Evolutionary conservation across 805 yeast species (phyloP).

Genomic region (Ogataea zsoltii): DNA sequence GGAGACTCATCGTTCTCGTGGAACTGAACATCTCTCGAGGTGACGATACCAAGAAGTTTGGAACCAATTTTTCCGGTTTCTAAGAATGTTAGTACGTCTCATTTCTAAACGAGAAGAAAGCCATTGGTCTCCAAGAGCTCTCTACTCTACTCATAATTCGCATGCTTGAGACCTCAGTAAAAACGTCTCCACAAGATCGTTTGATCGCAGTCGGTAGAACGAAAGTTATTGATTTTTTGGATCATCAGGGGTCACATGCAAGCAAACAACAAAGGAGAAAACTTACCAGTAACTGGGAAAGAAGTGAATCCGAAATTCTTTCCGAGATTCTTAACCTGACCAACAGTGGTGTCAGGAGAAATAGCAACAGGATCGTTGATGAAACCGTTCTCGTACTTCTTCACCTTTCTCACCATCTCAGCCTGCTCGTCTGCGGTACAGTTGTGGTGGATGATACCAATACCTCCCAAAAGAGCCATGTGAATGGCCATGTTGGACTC

Average conservation of each 20-base stretch:
- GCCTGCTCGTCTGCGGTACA: slow-evolving; percentile 97
- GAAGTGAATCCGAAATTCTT: slow-evolving; percentile 86
- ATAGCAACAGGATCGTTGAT: slow-evolving; percentile 92
- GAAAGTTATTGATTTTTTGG: slow-evolving; percentile 77
- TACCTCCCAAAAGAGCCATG: slow-evolving; percentile 98
- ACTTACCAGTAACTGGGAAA: slow-evolving; percentile 99
- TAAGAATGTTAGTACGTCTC: slow-evolving; percentile 37
- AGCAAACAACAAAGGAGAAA: slow-evolving; percentile 6
- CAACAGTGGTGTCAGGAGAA: slow-evolving; percentile 73
- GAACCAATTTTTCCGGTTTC: slow-evolving; percentile 86
- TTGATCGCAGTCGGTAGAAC: slow-evolving; percentile 98
- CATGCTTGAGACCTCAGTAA: slow-evolving; percentile 5
- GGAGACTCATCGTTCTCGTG: slow-evolving; percentile 66
- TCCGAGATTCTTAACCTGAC: slow-evolving; percentile 74
- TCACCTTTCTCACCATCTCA: slow-evolving; percentile 95
- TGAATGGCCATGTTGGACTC: slow-evolving; percentile 97
- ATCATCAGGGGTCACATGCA: slow-evolving; percentile 50
- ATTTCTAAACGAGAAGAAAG: too few relatives aligned
- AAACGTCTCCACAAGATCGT: slow-evolving; percentile 90
- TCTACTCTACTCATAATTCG: slow-evolving; percentile 35
- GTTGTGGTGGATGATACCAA: slow-evolving; percentile 98
- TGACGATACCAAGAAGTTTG: slow-evolving; percentile 90
- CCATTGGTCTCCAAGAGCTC: slow-evolving; percentile 3
- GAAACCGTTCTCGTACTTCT: slow-evolving; percentile 96
- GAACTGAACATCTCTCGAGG: slow-evolving; percentile 97